A percentile compares a stretch with the other conserved stretches of the same genome.
These are phyloP conservation scores for Hyaloscypha bicolor DNA, from an alignment of 495 filamentous ascomycete genomes.

Conservation along the genomic window DNA sequence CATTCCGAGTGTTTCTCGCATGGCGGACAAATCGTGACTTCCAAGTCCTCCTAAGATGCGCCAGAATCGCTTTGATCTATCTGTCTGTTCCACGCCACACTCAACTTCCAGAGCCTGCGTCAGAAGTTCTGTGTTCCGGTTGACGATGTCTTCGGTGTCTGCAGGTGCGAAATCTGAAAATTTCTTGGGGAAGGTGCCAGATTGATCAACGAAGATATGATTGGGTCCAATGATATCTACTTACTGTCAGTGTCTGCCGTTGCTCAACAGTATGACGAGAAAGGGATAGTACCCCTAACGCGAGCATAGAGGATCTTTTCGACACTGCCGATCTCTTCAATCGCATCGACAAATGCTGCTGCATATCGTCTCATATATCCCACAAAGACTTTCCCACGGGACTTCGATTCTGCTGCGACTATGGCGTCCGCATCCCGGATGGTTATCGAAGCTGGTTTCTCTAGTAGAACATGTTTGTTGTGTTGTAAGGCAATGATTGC, in stretches of 20 bases:
- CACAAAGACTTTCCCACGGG: constrained; percentile 47
- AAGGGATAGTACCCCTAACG: too few relatives aligned
- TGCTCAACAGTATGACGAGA: too few relatives aligned
- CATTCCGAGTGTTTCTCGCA: constrained; percentile 57
- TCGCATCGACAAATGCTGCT: constrained; percentile 49
- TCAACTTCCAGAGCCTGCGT: constrained; percentile 10
- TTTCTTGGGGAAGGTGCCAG: constrained; percentile 47
- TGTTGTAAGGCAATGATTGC: constrained; percentile 50
- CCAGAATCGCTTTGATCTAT: constrained; percentile 38
- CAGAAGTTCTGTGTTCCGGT: background rate
- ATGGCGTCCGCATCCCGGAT: constrained; percentile 2
- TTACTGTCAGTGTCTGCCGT: constrained; percentile 17
- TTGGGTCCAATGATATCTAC: constrained; percentile 57
- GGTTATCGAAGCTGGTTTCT: constrained; percentile 51
- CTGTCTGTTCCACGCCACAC: constrained; percentile 11
- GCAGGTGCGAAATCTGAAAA: constrained; percentile 36
- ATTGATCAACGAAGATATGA: constrained; percentile 48
- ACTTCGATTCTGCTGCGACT: constrained; percentile 36
- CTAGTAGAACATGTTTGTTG: constrained; percentile 57
- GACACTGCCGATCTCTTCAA: constrained; percentile 45
- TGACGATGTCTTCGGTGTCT: constrained; percentile 26
- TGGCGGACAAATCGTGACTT: constrained; percentile 56
- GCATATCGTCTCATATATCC: constrained; percentile 59
- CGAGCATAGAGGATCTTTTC: constrained; percentile 55
- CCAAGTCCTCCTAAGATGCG: constrained; percentile 50